phyloP scores from a whole-genome alignment of 2,329 filamentous ascomycete genomes.

The Onygenales sp. region DNA sequence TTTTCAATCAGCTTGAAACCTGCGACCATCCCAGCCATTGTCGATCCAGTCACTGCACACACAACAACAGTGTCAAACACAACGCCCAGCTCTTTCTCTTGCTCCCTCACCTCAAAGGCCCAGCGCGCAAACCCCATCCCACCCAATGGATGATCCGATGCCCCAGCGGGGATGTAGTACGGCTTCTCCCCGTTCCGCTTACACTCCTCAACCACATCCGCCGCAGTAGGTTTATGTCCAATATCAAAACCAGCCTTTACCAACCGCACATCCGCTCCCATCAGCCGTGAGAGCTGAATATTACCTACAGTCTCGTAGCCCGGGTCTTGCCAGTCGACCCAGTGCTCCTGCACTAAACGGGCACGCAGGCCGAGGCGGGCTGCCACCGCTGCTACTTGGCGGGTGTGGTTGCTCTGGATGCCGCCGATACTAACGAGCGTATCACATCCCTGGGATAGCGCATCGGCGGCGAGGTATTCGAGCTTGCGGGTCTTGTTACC shows the following conservation, averaged over 20 bases:
- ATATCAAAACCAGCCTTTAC: conserved; percentile 56
- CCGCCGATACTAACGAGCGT: conserved; percentile 60
- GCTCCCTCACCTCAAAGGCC: conserved; percentile 57
- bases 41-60: conserved; percentile 62
- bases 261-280: conserved; percentile 55
- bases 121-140: conserved; percentile 62
- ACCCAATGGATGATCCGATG: conserved; percentile 60
- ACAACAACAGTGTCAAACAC: conserved; percentile 62
- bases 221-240: conserved; percentile 55
- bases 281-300: conserved; percentile 59
- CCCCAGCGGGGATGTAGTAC: conserved; percentile 64
- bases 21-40: conserved; percentile 62
- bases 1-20: conserved; percentile 58
- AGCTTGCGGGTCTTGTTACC: conserved; percentile 63
- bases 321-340: conserved; percentile 53
- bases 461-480: conserved; percentile 60
- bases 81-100: conserved; percentile 52
- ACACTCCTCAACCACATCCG: conserved; percentile 46
- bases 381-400: conserved; percentile 56
- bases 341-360: conserved; percentile 54
- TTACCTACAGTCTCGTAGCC: conserved; percentile 59
- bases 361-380: conserved; percentile 44
- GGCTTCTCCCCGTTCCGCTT: conserved; percentile 47
- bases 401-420: conserved; percentile 61
- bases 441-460: conserved; percentile 46